Evolutionary conservation across 2,329 filamentous ascomycete genomes (phyloP), one percentile per base, ranked within the genome.

Genomic region (Emmonsiellopsis sp.): DNA sequence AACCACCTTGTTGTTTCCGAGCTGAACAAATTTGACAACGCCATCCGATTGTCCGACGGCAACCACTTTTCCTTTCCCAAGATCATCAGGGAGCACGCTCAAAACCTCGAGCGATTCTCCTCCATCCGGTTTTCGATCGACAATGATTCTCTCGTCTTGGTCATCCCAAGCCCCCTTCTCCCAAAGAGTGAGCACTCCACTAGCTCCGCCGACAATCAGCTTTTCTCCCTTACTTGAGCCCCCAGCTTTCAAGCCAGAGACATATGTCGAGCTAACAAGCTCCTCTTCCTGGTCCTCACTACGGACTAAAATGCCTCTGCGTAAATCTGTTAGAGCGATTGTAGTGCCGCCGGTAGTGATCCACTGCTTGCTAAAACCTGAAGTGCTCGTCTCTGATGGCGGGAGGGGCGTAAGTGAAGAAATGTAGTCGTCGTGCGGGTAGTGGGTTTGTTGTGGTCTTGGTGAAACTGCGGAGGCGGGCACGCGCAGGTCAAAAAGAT

Each of bases 281-380:
- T 97, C 89, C 59, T 96, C 91, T 63, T 94, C 93, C 67, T 97
- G 93, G 63, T 97, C 90, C 65, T 96, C 93, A 60, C 89, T 95
- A 55, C 86, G 86, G 2, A 91, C 86, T 43, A 97, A 74, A 5
- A 96, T 88, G 11, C 92, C 92, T 47, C 88, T 80, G 26, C 92
- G 83, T 44, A 96, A 76, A 67, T 98, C 93, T 0, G 90, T 95
- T 38, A 96, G 85, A 1, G 90, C 89, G 16, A 98, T 75, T 0
- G 92, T 97, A 1, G 89, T 92, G 44, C 90, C 91, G 35, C 93
- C 93, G 0, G 91, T 96, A 38, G 87, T 93, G 51, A 96, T 81
- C 87, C 90, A 98, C 72, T 97, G 92, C 72, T 95, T 95, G 63
- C 88, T 84, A 67, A 88, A 92, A 5, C 91, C 91, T 15, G 86